phyloP scores from a whole-genome alignment of 257 asterid species.

The Ehretia macrophylla region DNA sequence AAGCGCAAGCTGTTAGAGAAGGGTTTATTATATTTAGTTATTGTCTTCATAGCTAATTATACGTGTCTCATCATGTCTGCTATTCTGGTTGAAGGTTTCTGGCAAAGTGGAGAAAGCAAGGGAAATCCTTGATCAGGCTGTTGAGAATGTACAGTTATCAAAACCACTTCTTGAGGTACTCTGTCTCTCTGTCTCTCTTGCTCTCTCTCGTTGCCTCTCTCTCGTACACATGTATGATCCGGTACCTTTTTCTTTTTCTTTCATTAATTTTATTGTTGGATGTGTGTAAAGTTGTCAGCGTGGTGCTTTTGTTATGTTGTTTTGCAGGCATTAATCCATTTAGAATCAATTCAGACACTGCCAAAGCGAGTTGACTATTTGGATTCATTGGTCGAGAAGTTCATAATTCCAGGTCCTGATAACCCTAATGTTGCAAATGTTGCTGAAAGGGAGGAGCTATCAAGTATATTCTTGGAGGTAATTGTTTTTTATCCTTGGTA shows the following conservation, averaged over 20 bases:
- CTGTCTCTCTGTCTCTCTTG: slow-evolving; percentile 11
- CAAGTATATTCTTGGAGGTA: slow-evolving; percentile 96
- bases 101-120: slow-evolving; percentile 50
- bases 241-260: background rate
- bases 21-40: no score
- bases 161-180: slow-evolving; percentile 89
- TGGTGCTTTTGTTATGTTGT: slow-evolving; percentile 14
- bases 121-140: slow-evolving; percentile 55
- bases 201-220: slow-evolving; percentile 10
- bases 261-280: background rate
- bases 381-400: slow-evolving; percentile 79
- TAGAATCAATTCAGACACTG: slow-evolving; percentile 83
- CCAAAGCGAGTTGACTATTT: slow-evolving; percentile 78
- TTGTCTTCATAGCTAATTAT: background rate
- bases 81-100: slow-evolving; percentile 43
- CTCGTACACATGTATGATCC: background rate
- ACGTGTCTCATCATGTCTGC: slow-evolving; percentile 3
- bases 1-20: no score
- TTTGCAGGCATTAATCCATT: slow-evolving; percentile 87
- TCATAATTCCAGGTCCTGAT: slow-evolving; percentile 49
- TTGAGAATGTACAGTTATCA: slow-evolving; percentile 70
- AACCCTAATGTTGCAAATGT: slow-evolving; percentile 53
- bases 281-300: slow-evolving; percentile 1
- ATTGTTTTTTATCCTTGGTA: slow-evolving; percentile 1
- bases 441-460: slow-evolving; percentile 86